These are phyloP conservation scores for Phialocephala subalpina DNA, from an alignment of 2,329 filamentous ascomycete species.

Conservation along the genomic window DNA sequence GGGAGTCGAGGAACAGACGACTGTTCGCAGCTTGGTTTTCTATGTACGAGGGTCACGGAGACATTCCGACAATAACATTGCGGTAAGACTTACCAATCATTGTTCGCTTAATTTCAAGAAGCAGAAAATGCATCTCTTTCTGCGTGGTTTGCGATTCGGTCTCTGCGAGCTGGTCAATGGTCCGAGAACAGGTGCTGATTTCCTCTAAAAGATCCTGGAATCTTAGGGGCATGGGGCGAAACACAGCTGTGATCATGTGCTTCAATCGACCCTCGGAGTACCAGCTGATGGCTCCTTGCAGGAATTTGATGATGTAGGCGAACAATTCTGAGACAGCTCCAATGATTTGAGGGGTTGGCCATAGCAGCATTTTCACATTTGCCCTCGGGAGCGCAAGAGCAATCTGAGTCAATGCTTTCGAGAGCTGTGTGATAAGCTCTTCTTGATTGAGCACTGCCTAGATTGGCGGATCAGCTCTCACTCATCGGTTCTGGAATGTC, in stretches of 20 bases:
- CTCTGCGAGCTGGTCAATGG: conserved; percentile 7
- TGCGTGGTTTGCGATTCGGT: conserved; percentile 6
- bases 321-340: conserved; percentile 22
- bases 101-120: conserved; percentile 5
- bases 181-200: conserved; percentile 7
- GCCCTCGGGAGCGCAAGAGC: conserved; percentile 22
- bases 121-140: conserved; percentile 5
- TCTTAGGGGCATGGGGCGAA: conserved; percentile 15
- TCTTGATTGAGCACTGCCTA: conserved; percentile 32
- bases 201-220: conserved; percentile 19
- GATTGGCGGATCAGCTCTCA: background rate
- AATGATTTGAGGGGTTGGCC: conserved; percentile 25
- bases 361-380: conserved; percentile 18
- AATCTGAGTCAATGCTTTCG: conserved; percentile 25
- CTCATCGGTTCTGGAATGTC: background rate
- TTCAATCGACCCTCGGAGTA: conserved; percentile 24
- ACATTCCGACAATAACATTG: background rate
- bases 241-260: conserved; percentile 19
- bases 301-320: conserved; percentile 26
- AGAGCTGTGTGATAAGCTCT: conserved; percentile 24
- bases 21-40: conserved; percentile 6
- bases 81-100: conserved; percentile 5
- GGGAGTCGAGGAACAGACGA: conserved; percentile 10
- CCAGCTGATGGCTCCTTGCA: conserved; percentile 25
- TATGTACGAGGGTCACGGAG: background rate